Conservation (phyloP, 495 filamentous ascomycete species). For the Talaromyces adpressus region DNA sequence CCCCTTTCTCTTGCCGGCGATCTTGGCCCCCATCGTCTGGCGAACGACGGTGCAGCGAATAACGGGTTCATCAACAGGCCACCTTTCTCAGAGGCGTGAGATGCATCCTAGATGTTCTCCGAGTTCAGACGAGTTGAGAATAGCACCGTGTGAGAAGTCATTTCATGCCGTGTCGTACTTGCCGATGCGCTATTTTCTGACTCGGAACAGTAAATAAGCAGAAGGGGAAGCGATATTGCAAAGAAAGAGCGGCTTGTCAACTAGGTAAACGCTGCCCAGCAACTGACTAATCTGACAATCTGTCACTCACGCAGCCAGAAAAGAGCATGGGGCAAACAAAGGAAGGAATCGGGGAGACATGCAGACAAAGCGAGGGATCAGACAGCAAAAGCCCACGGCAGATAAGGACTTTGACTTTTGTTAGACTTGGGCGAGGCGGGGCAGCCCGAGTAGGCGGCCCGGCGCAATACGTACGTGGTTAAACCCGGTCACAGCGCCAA, state of each 20-base stretch:
- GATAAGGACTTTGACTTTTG: neutral
- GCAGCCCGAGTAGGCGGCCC: neutral
- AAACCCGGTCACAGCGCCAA: neutral
- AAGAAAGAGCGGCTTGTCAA: neutral
- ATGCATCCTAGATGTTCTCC: neutral
- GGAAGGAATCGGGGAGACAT: neutral
- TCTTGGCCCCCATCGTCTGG: slow-evolving; percentile 8
- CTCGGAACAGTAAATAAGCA: neutral
- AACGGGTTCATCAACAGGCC: neutral
- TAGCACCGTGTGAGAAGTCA: neutral
- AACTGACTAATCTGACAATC: neutral
- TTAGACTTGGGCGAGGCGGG: neutral
- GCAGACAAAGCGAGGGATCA: neutral
- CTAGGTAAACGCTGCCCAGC: neutral
- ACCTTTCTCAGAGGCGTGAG: neutral
- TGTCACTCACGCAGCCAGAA: neutral
- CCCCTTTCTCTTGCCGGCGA: slow-evolving; percentile 3
- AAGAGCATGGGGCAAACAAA: neutral
- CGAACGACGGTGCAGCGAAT: neutral
- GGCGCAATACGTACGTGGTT: neutral
- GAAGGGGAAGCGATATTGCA: neutral
- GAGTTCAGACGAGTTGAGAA: neutral
- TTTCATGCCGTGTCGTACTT: neutral
- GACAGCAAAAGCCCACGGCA: neutral
- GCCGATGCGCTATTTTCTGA: neutral